Evolutionary conservation across 169 alveolate species (phyloP), one percentile per base, ranked within the genome.

Genomic region (Cytauxzoon felis): DNA sequence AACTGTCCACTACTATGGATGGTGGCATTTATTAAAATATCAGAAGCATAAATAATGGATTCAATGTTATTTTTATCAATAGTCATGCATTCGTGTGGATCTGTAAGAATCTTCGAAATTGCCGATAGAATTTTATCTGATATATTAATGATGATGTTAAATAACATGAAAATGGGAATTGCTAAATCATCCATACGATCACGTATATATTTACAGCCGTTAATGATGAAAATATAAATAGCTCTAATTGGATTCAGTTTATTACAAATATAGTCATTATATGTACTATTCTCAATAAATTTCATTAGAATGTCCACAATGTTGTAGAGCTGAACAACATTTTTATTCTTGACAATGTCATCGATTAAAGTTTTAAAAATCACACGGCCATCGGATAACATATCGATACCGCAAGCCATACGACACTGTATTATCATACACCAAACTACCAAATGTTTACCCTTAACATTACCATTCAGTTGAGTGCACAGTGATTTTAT

Each of bases 321-420:
- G 43, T 83, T 73, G 67, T 70, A 61, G 56, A 81, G 60, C 41
- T 82, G 79, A 4, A 76, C 53, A 57, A 87, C 64, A 61, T 78
- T 60, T 30, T 70, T 80, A 21, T 58, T 51, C 57, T 78, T 66
- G 26, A 68, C 82, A 58, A 87, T 76, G 45, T 69, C 65, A 51
- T 76, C 88, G 69, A 87, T 81, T 18, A 87, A 67, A 16, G 72
- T 50, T 83, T 80, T 56, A n/a, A 88, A 88, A 19, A 80, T 66
- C 40, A 75, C 63, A 57, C 76, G 75, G 23, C 63, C 64, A 63
- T 72, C 79, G 51, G 67, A 63, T 43, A 82, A 52, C 21, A 81
- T 34, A 54, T 87, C 92, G 19, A 50, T 50, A 41, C 32, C 73
- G 43, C 73, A 62, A n/a, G n/a, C n/a, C n/a, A n/a, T n/a, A n/a